Base-by-base conservation (phyloP, 1,284 basidiomycete species). In the Rugosomyces carneus region DNA sequence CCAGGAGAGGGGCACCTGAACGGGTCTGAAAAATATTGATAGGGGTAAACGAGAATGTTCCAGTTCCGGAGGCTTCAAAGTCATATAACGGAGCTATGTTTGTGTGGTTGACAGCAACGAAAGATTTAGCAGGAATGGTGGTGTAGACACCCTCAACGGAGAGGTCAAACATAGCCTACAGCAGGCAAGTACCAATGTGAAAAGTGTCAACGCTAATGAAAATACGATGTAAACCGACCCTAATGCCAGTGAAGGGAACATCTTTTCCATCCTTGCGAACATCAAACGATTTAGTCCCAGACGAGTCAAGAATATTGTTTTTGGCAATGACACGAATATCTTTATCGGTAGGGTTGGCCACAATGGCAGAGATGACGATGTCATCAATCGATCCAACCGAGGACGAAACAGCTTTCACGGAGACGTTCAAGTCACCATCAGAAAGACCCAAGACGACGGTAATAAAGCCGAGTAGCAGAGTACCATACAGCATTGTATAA, bases 161-260 rank as follows among this genome's bases (percentile, higher is more conserved):
- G 5, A 49, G 9, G 37, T 49, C 47, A 24, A 41, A 49, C 3
- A 41, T 49, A 3, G 47, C 47, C 47, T 49, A n/a, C n/a, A n/a
- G 15, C 5, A 15, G 19, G 1, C 10, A n/a, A 13, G 19, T 31
- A 1, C 0, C 39, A 2, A 36, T 39, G 24, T 37, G 29, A 10
- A 19, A n/a, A n/a, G n/a, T n/a, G 11, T n/a, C 16, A 24, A 5
- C 5, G 7, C 10, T 2, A 7, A 8, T 9, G 21, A 16, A 26
- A n/a, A 1, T 9, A 13, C 11, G 9, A 16, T 16, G 5, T 23
- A 13, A 1, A 40, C 34, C 1, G 5, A 44, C 47, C 38, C 34
- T 40, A 15, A 49, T 41, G 13, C 47, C 42, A n/a, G 47, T 38
- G 27, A 49, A 49, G 9, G 32, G 2, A 5, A 49, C 27, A 15